Percentiles rank a stretch among this genome's conserved stretches.
phyloP scores from a whole-genome alignment of 106 monocot genomes.

The Platanthera zijinensis region DNA sequence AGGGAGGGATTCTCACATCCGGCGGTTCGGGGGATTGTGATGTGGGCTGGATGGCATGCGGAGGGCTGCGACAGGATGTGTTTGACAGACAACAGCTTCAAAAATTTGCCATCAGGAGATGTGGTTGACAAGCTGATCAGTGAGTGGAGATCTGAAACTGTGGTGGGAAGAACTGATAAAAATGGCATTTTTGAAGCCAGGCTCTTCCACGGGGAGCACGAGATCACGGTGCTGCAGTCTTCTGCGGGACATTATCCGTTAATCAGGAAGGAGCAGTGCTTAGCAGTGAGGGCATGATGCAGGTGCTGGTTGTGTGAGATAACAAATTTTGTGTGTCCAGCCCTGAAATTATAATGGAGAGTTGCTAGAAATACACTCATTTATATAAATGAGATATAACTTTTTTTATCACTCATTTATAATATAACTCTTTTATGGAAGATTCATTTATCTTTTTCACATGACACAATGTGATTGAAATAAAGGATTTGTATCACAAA shows the following conservation, averaged over 20 bases:
- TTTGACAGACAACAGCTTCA: constrained; percentile 71
- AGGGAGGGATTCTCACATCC: constrained; percentile 66
- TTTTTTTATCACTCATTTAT: no score
- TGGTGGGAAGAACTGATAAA: constrained; percentile 20
- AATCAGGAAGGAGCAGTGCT: constrained; percentile 11
- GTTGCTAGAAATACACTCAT: neutral
- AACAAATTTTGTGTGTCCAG: no score
- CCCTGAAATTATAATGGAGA: no score
- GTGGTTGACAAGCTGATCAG: constrained; percentile 60
- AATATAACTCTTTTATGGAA: no score
- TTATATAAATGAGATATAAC: neutral
- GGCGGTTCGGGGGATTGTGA: constrained; percentile 61
- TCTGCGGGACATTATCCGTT: constrained; percentile 4
- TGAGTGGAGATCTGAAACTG: constrained; percentile 27
- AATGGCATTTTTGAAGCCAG: constrained; percentile 31
- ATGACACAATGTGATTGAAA: no score
- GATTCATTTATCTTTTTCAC: no score
- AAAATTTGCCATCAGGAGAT: constrained; percentile 58
- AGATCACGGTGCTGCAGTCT: constrained; percentile 22
- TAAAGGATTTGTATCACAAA: no score
- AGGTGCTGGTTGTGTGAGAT: neutral
- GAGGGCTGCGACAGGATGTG: constrained; percentile 64
- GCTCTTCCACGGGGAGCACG: constrained; percentile 60
- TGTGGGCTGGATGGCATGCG: constrained; percentile 65
- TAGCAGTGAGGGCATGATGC: neutral